These are phyloP conservation scores for Cordia subcordata DNA, from an alignment of 257 asterid genomes.

Conservation along the genomic window DNA sequence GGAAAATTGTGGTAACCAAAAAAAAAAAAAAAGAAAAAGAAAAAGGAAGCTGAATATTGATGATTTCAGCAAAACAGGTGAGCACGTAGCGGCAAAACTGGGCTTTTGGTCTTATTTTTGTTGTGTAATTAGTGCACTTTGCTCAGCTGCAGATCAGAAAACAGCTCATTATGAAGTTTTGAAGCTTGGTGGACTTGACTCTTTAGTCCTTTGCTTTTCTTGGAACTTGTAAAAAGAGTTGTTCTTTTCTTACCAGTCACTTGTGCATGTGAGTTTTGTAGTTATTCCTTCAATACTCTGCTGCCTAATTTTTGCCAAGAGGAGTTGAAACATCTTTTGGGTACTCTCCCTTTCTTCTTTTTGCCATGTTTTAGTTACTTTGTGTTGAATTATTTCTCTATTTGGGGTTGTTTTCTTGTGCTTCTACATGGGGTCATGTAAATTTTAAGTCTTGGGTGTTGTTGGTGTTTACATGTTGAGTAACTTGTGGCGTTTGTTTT, in stretches of 20 bases:
- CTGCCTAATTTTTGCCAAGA: conserved; percentile 6
- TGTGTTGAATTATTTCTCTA: conserved; percentile 7
- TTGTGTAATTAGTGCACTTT: conserved; percentile 8
- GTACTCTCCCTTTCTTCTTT: not conserved
- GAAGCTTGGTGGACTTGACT: conserved; percentile 9
- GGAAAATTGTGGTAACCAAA: conserved; percentile 13
- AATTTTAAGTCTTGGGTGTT: conserved; percentile 33
- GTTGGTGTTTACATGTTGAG: conserved; percentile 57
- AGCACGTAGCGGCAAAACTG: conserved; percentile 38
- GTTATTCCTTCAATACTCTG: conserved; percentile 10
- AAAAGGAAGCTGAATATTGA: no score
- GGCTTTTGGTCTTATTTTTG: conserved; percentile 25
- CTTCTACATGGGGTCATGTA: conserved; percentile 22
- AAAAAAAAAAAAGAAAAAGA: conserved; percentile 21
- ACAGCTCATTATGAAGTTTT: conserved; percentile 23
- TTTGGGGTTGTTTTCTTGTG: conserved; percentile 27
- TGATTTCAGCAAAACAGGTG: conserved; percentile 43
- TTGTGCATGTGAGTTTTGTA: conserved; percentile 39
- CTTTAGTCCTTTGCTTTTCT: conserved; percentile 24
- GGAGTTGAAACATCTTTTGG: conserved; percentile 7
- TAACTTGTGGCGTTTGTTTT: conserved; percentile 63
- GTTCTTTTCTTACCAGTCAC: conserved; percentile 6
- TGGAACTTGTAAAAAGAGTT: conserved; percentile 27
- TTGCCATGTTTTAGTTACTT: conserved; percentile 1
- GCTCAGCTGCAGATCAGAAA: conserved; percentile 7